Evolutionary conservation across 1,139 yeast species (phyloP), one percentile per base, ranked within the genome.

Genomic region (Torulaspora pretoriensis): DNA sequence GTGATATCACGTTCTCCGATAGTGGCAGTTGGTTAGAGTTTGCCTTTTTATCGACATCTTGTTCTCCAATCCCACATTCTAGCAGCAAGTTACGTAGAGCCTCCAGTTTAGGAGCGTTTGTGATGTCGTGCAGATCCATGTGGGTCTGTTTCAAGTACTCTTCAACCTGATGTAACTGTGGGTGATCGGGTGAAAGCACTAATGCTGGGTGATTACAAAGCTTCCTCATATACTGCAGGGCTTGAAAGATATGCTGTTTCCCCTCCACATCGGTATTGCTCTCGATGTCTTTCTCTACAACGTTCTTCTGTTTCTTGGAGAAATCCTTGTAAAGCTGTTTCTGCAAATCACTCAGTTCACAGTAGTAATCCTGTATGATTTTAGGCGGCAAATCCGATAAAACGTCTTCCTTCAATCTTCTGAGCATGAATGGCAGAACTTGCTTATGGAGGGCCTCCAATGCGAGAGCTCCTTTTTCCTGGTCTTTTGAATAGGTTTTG

Each of bases 391-490:
- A 73, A 65, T 94, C 99, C 1, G 95, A 83, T 48, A 94, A 73
- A 7, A 94, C 99, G 59, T 94, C 98, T 63, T 94, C 98, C 63
- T 94, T 94, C 58, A 94, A 75, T 63, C 99, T 83, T 65, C 99
- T 83, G 56, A 94, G 72, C 88, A 94, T 83, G 65, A 94, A 94
- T 24, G 99, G 99, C 43, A 94, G 72, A 0, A 89, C 97, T 58
- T 94, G 99, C 59, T 92, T 92, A 67, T 94, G 99, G 49, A 94
- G 73, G 0, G 97, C 94, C 60, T 94, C 98, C 53, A 94, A 71
- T 0, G 98, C 98, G 55, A 94, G 72, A 0, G 97, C 96, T 38
- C 98, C 98, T 1, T 92, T 90, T 63, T 94, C 99, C 65, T 92
- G 97, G 58, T 94, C 98, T 57, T 83, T 90, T 0, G 95, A 84